phyloP scores from a whole-genome alignment of 495 filamentous ascomycete genomes.

The Melanomma pulvis-pyrius region DNA sequence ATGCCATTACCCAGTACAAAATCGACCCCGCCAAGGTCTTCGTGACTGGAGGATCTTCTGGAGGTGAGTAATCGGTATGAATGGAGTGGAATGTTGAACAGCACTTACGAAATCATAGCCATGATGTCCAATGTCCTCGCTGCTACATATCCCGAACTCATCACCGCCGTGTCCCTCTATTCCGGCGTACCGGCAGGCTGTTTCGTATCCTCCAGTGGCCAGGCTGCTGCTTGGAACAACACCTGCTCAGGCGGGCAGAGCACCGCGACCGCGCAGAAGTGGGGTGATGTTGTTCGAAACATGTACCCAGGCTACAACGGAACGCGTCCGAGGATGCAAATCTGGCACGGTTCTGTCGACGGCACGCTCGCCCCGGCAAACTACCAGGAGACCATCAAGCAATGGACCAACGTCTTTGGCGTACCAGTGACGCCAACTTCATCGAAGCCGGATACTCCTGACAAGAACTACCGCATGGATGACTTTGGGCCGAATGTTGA shows the following conservation, averaged over 20 bases:
- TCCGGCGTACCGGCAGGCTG: slow-evolving; percentile 65
- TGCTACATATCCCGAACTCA: slow-evolving; percentile 63
- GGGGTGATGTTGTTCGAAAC: slow-evolving; percentile 55
- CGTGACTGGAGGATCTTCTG: slow-evolving; percentile 58
- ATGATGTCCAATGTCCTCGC: slow-evolving; percentile 56
- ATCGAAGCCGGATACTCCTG: slow-evolving; percentile 33
- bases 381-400: slow-evolving; percentile 59
- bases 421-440: slow-evolving; percentile 23
- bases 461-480: slow-evolving; percentile 52
- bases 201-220: slow-evolving; percentile 50
- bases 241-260: slow-evolving; percentile 57
- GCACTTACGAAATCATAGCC: not conserved
- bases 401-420: slow-evolving; percentile 63
- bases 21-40: slow-evolving; percentile 54
- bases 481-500: slow-evolving; percentile 53
- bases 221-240: slow-evolving; percentile 56
- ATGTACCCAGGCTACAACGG: slow-evolving; percentile 61
- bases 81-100: not conserved
- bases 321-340: slow-evolving; percentile 57
- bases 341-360: slow-evolving; percentile 58
- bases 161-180: slow-evolving; percentile 60
- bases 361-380: slow-evolving; percentile 53
- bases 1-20: slow-evolving; percentile 53
- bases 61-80: slow-evolving; percentile 39
- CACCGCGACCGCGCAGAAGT: slow-evolving; percentile 53